Conservation (phyloP, 768 basidiomycete genomes). For the Crassisporium funariophilum region DNA sequence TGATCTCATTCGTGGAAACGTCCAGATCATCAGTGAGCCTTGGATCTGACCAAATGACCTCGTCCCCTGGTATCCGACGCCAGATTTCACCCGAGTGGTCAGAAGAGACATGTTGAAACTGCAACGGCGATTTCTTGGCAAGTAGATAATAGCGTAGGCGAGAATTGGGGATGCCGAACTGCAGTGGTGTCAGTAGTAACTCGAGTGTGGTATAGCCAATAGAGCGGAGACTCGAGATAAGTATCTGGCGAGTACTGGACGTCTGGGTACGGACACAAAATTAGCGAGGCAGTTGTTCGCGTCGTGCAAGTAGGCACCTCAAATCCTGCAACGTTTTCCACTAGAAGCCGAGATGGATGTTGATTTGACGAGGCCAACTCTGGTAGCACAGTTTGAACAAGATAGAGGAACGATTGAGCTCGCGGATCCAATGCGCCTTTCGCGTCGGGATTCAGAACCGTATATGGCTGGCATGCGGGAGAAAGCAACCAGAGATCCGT, state of each 20-base stretch:
- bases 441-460: slow-evolving; percentile 71
- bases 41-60: slow-evolving; percentile 42
- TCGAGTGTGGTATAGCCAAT: slow-evolving; percentile 63
- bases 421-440: slow-evolving; percentile 74
- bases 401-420: slow-evolving; percentile 73
- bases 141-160: slow-evolving; percentile 80
- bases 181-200: slow-evolving; percentile 71
- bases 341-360: slow-evolving; percentile 61
- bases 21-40: slow-evolving; percentile 20
- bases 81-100: slow-evolving; percentile 32
- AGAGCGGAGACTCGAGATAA: slow-evolving; percentile 40
- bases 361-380: slow-evolving; percentile 44
- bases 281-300: too few species aligned
- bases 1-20: slow-evolving; percentile 28
- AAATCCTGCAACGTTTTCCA: slow-evolving; percentile 86
- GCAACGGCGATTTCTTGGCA: slow-evolving; percentile 51
- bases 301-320: slow-evolving; percentile 60
- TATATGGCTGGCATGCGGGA: slow-evolving; percentile 85
- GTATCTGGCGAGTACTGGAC: slow-evolving; percentile 1
- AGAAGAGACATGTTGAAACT: slow-evolving; percentile 32
- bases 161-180: slow-evolving; percentile 83
- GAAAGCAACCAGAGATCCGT: slow-evolving; percentile 79
- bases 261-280: too few species aligned
- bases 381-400: slow-evolving; percentile 65
- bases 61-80: slow-evolving; percentile 55